Evolutionary conservation across 306 rosid species (phyloP), one percentile per base, ranked within the genome.

Genomic region (Malus sylvestris): DNA sequence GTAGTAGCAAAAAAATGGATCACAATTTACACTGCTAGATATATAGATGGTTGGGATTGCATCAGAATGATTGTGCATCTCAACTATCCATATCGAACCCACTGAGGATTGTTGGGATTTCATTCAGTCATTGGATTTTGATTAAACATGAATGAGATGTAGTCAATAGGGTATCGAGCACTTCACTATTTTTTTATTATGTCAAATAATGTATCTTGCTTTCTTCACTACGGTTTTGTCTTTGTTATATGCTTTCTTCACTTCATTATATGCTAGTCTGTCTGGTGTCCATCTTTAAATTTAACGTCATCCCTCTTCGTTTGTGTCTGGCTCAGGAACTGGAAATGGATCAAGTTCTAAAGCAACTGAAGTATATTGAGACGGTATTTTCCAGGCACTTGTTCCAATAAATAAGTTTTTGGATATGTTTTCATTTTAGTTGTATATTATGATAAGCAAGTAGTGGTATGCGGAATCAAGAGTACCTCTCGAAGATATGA

Each of bases 341-440:
- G 83, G 97, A 91, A 81, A 94, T 91, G 11, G 88, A 84, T 30
- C 78, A 87, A 77, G 88, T 91, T 84, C 79, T 85, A 70, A 89
- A 86, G 87, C 97, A 94, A 82, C 85, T 91, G 74, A 94, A 89
- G 88, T 88, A 87, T 84, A 79, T 88, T 78, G 94, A 93, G 81
- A 85, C 79, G 94, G 97, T 93, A 87, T 70, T 84, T 62, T 68
- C 33, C 25, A 45, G 63, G 61, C 74, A 60, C 74, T 68, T 66
- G 0, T 10, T 58, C 62, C 46, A 19, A 38, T 71, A 32, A 32
- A 71, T 15, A 60, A 25, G 13, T 60, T 71, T 71, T 29, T 18
- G 14, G 40, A 30, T 70, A 70, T 25, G 23, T 11, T 70, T 5
- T 70, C 44, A 32, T 29, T 70, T 25, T 22, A 0, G 13, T 46